A percentile compares a stretch with the other conserved stretches of the same genome.
These are phyloP conservation scores for Colletotrichum zoysiae DNA, from an alignment of 2,329 filamentous ascomycete genomes.

Conservation along the genomic window DNA sequence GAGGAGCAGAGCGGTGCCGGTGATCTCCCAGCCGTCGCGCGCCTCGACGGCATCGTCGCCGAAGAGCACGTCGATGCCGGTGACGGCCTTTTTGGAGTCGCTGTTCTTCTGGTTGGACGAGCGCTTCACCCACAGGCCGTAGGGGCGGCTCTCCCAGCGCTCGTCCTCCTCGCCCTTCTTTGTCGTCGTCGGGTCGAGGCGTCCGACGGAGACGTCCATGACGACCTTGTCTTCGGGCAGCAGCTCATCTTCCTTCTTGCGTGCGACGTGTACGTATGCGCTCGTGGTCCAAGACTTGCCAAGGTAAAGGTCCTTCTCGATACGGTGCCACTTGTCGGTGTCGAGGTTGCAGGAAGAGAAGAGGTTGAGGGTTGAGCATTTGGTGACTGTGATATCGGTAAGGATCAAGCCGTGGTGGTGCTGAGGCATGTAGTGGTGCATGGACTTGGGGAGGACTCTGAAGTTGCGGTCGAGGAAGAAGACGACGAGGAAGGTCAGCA, in stretches of 20 bases:
- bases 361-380: constrained; percentile 80
- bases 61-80: constrained; percentile 87
- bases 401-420: constrained; percentile 88
- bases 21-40: constrained; percentile 85
- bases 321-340: constrained; percentile 78
- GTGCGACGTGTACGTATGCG: constrained; percentile 84
- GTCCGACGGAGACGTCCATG: constrained; percentile 80
- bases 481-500: constrained; percentile 77
- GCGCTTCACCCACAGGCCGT: constrained; percentile 85
- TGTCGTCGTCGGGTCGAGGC: constrained; percentile 74
- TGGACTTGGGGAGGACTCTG: constrained; percentile 84
- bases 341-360: constrained; percentile 84
- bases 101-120: constrained; percentile 78
- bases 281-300: constrained; percentile 78
- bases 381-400: constrained; percentile 84
- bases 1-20: constrained; percentile 79
- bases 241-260: constrained; percentile 89
- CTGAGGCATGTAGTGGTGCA: constrained; percentile 88
- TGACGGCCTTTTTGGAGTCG: constrained; percentile 81
- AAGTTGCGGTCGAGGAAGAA: constrained; percentile 91
- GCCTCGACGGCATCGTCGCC: constrained; percentile 93
- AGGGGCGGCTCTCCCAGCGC: constrained; percentile 82
- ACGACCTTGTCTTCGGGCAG: constrained; percentile 81
- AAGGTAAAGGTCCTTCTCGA: constrained; percentile 88
- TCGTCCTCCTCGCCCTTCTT: constrained; percentile 68